These are phyloP conservation scores for Debaryomyces maramus DNA, from an alignment of 805 yeast species.

Conservation along the genomic window DNA sequence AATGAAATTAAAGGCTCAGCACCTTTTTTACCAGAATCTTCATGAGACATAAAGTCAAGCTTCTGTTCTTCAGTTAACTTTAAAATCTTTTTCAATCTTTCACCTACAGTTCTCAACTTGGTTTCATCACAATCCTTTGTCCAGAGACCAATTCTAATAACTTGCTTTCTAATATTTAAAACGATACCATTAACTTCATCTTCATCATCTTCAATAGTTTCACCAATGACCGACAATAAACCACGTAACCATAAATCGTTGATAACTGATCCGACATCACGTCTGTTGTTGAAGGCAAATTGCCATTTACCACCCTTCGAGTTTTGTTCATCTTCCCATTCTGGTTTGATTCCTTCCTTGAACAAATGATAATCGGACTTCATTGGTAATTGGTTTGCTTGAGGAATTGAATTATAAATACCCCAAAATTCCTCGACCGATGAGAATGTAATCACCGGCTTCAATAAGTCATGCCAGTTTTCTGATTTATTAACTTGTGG, in stretches of 20 bases:
- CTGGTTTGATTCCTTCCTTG: slow-evolving; percentile 92
- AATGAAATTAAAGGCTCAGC: slow-evolving; percentile 36
- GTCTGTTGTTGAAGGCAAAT: slow-evolving; percentile 64
- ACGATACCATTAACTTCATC: slow-evolving; percentile 94
- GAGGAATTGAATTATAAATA: slow-evolving; percentile 88
- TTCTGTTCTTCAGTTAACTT: slow-evolving; percentile 71
- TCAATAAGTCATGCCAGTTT: slow-evolving; percentile 89
- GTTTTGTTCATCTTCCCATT: slow-evolving; percentile 95
- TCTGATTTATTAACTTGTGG: slow-evolving; percentile 78
- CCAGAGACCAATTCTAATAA: slow-evolving; percentile 89
- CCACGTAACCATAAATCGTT: slow-evolving; percentile 93
- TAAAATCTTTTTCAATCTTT: slow-evolving; percentile 81
- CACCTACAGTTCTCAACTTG: slow-evolving; percentile 73
- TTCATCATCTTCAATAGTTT: slow-evolving; percentile 81
- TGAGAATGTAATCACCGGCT: slow-evolving; percentile 86
- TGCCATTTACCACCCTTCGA: slow-evolving; percentile 93
- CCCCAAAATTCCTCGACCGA: slow-evolving; percentile 99
- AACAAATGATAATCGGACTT: slow-evolving; percentile 94
- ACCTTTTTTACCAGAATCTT: slow-evolving; percentile 46
- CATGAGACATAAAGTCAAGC: slow-evolving; percentile 78
- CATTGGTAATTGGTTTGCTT: slow-evolving; percentile 84
- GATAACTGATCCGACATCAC: slow-evolving; percentile 57
- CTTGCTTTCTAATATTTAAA: slow-evolving; percentile 79
- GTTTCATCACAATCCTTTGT: slow-evolving; percentile 72
- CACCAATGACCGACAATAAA: slow-evolving; percentile 89